Conservation (phyloP, 2,329 filamentous ascomycete species). For the Alternaria ethzedia region DNA sequence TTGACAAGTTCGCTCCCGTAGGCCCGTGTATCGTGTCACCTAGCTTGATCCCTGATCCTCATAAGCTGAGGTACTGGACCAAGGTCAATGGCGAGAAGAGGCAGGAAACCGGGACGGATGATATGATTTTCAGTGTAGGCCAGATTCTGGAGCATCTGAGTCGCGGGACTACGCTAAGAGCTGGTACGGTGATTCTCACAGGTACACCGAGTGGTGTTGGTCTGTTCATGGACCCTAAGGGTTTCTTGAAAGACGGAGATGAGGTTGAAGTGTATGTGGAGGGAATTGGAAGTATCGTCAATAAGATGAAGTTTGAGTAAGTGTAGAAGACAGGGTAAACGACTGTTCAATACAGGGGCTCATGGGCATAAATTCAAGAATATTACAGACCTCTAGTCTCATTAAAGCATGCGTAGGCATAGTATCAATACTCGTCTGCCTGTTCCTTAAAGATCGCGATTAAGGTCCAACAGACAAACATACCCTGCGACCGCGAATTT, state of each 20-base stretch:
- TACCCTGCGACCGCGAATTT: too few relatives aligned
- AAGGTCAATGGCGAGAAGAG: constrained; percentile 54
- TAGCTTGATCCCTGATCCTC: constrained; percentile 40
- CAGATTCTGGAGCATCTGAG: constrained; percentile 54
- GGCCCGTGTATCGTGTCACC: constrained; percentile 50
- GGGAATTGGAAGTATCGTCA: constrained; percentile 45
- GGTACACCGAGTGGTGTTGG: constrained; percentile 55
- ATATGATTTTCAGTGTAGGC: constrained; percentile 56
- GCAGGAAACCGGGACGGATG: constrained; percentile 52
- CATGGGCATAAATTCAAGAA: too few relatives aligned
- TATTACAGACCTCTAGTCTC: too few relatives aligned
- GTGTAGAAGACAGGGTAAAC: background rate
- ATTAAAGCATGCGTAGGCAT: too few relatives aligned
- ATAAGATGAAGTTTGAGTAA: constrained; percentile 44
- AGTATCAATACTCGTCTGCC: too few relatives aligned
- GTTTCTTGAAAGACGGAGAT: constrained; percentile 45
- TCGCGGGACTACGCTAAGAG: constrained; percentile 55
- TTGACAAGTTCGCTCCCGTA: constrained; percentile 55
- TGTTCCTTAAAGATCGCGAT: too few relatives aligned
- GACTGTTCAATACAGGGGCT: too few relatives aligned
- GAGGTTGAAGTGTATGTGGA: constrained; percentile 44
- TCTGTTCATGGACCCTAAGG: constrained; percentile 47
- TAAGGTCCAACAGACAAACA: too few relatives aligned
- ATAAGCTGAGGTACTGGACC: constrained; percentile 45
- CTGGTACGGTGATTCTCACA: constrained; percentile 58